A percentile compares a stretch with the other conserved stretches of the same genome.
These are phyloP conservation scores for Aegilops bicornis DNA, from an alignment of 176 grass and related monocot species.

Conservation along the genomic window DNA sequence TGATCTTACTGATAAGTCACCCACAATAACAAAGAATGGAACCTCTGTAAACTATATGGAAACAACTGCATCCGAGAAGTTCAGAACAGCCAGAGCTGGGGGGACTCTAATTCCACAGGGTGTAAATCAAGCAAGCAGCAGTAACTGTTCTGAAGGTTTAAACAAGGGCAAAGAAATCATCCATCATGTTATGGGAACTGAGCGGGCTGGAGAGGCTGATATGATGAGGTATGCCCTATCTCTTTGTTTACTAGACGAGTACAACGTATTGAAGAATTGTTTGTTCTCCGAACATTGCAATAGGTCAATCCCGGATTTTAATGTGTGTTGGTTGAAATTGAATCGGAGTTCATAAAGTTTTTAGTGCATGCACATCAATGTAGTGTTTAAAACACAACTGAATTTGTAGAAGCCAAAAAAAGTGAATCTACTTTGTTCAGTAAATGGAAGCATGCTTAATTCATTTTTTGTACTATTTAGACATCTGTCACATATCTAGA, in stretches of 20 bases:
- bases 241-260: slow-evolving; percentile 17
- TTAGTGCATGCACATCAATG: slow-evolving; percentile 12
- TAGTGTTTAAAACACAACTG: background rate
- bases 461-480: background rate
- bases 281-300: background rate
- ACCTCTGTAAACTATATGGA: slow-evolving; percentile 34
- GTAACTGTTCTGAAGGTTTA: slow-evolving; percentile 20
- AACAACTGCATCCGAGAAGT: slow-evolving; percentile 14
- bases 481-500: background rate
- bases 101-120: slow-evolving; percentile 28
- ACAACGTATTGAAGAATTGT: background rate
- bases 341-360: background rate
- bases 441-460: slow-evolving; percentile 3
- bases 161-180: slow-evolving; percentile 45
- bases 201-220: slow-evolving; percentile 27
- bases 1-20: slow-evolving; percentile 51
- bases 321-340: background rate
- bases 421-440: background rate
- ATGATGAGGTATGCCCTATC: slow-evolving; percentile 22
- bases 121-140: slow-evolving; percentile 36
- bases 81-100: slow-evolving; percentile 17
- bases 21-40: slow-evolving; percentile 37
- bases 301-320: background rate
- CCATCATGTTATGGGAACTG: slow-evolving; percentile 4
- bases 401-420: background rate